Base-by-base conservation (phyloP, 345 rosid species). In the Psidium guajava region DNA sequence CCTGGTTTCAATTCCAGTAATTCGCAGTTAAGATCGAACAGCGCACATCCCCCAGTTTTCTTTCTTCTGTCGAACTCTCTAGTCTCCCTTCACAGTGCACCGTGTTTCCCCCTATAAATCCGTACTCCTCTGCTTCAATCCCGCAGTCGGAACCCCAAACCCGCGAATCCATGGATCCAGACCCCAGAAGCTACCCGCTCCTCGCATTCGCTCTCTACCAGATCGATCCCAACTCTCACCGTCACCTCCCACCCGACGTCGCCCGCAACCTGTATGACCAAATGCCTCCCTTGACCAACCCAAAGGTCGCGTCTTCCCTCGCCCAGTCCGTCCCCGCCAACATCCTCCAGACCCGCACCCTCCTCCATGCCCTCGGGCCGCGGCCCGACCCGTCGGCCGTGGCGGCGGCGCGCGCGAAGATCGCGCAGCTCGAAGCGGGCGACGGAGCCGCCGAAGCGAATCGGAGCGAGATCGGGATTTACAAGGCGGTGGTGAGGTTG, bases 351-450 rank as follows among this genome's bases (percentile, higher is more conserved):
- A 92, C 93, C 56, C 93, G 90, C 87, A 84, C 89, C 57, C 91
- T 96, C 80, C 93, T 94, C 84, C 90, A 75, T 49, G 93, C 95
- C 64, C 92, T 97, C 5, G 98, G 98, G 5, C 91, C 95, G 44
- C 92, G 95, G 4, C 99, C 98, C 21, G 95, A 94, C 89, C 95
- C 92, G 3, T 92, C 88, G 25, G 86, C 98, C 0, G 93, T 96
- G 52, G 90, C 94, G 86, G 86, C 86, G 6, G 98, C 99, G 47
- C 91, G 91, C 28, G 86, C 90, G 55, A 95, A 89, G 93, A 90
- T 97, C 27, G 83, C 90, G 73, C 90, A 92, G 87, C 87, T 91
- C 86, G 93, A 88, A 51, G 82, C 54, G 81, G 92, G 88, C 64
- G 90, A 94, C 83, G 83, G 82, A 80, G 88, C 84, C 1, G 86